These are phyloP conservation scores for Erodium moschatum DNA, from an alignment of 441 rosid species.

Conservation along the genomic window DNA sequence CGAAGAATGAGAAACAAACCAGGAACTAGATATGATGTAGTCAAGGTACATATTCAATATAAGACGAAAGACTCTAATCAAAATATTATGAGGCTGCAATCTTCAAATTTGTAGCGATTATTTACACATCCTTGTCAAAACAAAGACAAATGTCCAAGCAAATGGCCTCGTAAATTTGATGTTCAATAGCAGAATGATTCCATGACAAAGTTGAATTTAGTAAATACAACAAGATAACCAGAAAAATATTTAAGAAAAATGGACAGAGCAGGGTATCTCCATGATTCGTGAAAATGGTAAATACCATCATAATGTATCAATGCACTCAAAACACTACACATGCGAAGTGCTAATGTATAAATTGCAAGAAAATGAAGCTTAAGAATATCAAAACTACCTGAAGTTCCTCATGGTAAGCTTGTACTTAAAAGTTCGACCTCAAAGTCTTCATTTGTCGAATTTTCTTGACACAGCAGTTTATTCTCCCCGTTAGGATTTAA, in stretches of 20 bases:
- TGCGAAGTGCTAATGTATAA: neutral
- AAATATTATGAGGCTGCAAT: neutral
- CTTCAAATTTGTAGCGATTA: neutral
- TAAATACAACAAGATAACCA: neutral
- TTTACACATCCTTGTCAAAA: neutral
- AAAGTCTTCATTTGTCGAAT: slow-evolving; percentile 79
- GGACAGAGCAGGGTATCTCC: neutral
- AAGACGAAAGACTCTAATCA: neutral
- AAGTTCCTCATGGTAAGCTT: slow-evolving; percentile 34
- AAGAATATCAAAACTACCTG: slow-evolving; percentile 33
- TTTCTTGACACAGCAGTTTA: slow-evolving; percentile 68
- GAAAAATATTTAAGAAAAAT: neutral
- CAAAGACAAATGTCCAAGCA: neutral
- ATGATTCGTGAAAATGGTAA: neutral
- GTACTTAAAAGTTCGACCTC: slow-evolving; percentile 47
- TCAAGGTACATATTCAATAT: neutral
- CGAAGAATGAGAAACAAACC: neutral
- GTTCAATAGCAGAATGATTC: neutral
- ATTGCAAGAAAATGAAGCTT: neutral
- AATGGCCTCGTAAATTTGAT: neutral
- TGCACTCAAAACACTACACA: neutral
- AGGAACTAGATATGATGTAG: neutral
- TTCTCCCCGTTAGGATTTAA: slow-evolving; percentile 42
- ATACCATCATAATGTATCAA: neutral
- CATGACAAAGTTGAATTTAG: neutral